Conservation (phyloP, 257 asterid species). For the Fraxinus cuspidata region DNA sequence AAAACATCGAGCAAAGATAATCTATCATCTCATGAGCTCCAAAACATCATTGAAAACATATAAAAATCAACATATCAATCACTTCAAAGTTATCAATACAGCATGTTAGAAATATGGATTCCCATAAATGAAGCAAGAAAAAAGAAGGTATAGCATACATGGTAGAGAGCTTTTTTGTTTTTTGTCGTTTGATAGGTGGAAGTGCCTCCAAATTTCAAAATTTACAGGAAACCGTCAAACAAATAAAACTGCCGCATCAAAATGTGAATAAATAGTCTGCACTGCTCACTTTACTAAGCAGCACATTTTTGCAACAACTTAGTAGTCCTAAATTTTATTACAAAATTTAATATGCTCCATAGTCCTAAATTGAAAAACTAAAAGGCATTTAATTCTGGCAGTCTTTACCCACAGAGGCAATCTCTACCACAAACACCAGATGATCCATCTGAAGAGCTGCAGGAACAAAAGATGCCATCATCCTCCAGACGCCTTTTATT, state of each 20-base stretch:
- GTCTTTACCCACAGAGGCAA: slow-evolving; percentile 85
- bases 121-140: not conserved
- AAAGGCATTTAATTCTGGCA: slow-evolving; percentile 15
- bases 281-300: too few species aligned
- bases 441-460: slow-evolving; percentile 71
- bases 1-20: slow-evolving; percentile 25
- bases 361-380: slow-evolving; percentile 16
- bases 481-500: slow-evolving; percentile 76
- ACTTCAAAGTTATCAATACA: not conserved
- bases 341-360: slow-evolving; percentile 5
- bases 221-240: not conserved
- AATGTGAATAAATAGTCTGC: not conserved
- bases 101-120: not conserved
- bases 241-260: not conserved
- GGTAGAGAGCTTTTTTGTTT: not conserved
- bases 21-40: slow-evolving; percentile 16
- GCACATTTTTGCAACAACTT: not conserved
- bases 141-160: not conserved
- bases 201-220: not conserved
- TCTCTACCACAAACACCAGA: slow-evolving; percentile 76
- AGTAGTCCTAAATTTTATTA: not conserved
- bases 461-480: slow-evolving; percentile 88
- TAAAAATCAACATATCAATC: slow-evolving; percentile 1
- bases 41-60: not conserved
- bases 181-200: not conserved